Conservation (phyloP, 495 filamentous ascomycete species). For the Aspergillus ostianus region DNA sequence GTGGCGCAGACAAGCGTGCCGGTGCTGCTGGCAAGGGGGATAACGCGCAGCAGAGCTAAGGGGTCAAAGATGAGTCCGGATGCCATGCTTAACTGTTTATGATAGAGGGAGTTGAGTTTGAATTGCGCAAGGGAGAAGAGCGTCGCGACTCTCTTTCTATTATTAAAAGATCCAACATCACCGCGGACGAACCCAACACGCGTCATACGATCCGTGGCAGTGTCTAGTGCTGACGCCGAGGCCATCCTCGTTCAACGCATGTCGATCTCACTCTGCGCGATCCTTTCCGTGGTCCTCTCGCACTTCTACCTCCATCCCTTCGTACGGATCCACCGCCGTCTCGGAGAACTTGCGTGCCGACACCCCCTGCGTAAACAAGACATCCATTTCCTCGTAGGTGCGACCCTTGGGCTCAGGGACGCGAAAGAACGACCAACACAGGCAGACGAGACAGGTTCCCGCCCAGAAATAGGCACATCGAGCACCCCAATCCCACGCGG, state of each 20-base stretch:
- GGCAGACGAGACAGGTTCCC: constrained; percentile 59
- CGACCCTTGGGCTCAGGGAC: constrained; percentile 64
- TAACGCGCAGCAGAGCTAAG: constrained; percentile 31
- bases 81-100: constrained; percentile 25
- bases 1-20: constrained; percentile 33
- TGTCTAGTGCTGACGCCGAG: not conserved
- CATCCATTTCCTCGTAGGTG: constrained; percentile 57
- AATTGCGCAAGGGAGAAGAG: no score
- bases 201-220: not conserved
- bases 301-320: constrained; percentile 9
- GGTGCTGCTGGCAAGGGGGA: constrained; percentile 41
- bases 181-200: not conserved
- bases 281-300: constrained; percentile 7
- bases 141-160: not conserved
- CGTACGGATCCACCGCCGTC: constrained; percentile 54
- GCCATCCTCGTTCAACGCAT: no score
- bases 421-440: constrained; percentile 65
- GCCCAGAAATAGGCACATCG: constrained; percentile 69
- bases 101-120: no score
- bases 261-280: not conserved
- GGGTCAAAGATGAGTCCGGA: constrained; percentile 39
- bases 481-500: constrained; percentile 65
- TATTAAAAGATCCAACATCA: not conserved
- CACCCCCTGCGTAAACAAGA: constrained; percentile 43
- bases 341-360: constrained; percentile 56